These are phyloP conservation scores for Aspergillus affinis DNA, from an alignment of 495 filamentous ascomycete genomes.

Conservation along the genomic window DNA sequence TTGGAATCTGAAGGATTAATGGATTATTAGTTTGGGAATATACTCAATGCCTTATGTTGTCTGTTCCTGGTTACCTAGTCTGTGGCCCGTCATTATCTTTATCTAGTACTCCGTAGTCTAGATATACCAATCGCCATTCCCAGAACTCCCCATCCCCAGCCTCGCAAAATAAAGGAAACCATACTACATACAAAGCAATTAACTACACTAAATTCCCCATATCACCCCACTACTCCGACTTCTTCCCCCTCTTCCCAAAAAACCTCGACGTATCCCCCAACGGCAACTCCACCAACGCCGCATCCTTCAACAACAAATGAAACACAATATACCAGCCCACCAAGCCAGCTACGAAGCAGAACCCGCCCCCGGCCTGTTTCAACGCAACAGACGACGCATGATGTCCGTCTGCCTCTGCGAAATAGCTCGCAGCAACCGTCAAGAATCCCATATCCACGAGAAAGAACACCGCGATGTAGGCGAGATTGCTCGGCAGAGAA, in stretches of 20 bases:
- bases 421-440: conserved; percentile 46
- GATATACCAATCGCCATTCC: too few species aligned
- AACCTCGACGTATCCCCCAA: conserved; percentile 47
- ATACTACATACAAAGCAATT: too few species aligned
- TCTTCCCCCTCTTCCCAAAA: conserved; percentile 32
- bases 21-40: too few species aligned
- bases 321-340: conserved; percentile 51
- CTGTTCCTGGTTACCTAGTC: too few species aligned
- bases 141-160: too few species aligned
- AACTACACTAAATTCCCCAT: too few species aligned
- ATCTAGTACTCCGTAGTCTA: too few species aligned
- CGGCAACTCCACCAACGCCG: conserved; percentile 37
- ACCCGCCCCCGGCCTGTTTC: conserved; percentile 45
- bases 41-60: too few species aligned
- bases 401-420: conserved; percentile 44
- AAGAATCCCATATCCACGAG: conserved; percentile 47
- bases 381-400: conserved; percentile 29
- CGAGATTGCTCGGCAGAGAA: conserved; percentile 46
- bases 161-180: too few species aligned
- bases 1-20: too few species aligned
- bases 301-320: conserved; percentile 46
- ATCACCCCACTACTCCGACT: background rate
- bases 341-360: conserved; percentile 48
- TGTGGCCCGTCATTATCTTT: too few species aligned
- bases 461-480: conserved; percentile 49